Evolutionary conservation across 495 filamentous ascomycete species (phyloP).

Genomic region (Penicillium cosmopolitanum): DNA sequence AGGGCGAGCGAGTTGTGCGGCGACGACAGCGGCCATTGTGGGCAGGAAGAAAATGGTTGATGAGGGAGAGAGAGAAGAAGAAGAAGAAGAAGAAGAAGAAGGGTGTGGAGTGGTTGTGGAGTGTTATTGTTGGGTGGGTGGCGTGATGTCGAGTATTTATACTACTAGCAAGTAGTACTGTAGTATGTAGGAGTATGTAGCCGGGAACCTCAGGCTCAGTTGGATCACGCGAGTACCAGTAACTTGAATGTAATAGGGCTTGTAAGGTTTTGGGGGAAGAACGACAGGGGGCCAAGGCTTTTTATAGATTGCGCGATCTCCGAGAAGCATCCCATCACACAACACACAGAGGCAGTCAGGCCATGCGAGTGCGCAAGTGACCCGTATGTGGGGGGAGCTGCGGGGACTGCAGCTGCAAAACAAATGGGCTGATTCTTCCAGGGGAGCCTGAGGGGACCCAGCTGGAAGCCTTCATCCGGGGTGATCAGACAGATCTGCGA

Average conservation of each 20-base stretch:
- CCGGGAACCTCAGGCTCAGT: neutral
- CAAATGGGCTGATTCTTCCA: slow-evolving; percentile 20
- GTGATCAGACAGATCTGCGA: slow-evolving; percentile 14
- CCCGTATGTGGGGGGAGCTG: slow-evolving; percentile 24
- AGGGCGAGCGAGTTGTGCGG: slow-evolving; percentile 39
- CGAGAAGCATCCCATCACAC: neutral
- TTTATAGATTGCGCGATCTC: slow-evolving; percentile 14
- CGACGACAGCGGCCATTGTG: slow-evolving; percentile 35
- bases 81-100: no score
- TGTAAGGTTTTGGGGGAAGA: neutral
- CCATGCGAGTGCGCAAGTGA: slow-evolving; percentile 26
- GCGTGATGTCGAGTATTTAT: neutral
- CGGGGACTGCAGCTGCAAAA: slow-evolving; percentile 12
- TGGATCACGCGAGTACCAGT: neutral
- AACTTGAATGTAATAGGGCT: neutral
- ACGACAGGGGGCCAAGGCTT: slow-evolving; percentile 4
- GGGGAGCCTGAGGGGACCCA: neutral
- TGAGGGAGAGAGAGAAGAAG: no score
- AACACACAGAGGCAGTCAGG: slow-evolving; percentile 14
- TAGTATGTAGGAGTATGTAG: neutral
- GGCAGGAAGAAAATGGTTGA: neutral
- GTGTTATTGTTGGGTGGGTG: slow-evolving; percentile 1
- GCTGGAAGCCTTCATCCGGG: slow-evolving; percentile 14
- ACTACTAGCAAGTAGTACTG: no score
- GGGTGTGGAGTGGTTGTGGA: neutral